Evolutionary conservation across 257 asterid genomes (phyloP).

Genomic region (Nicotiana sylvestris): DNA sequence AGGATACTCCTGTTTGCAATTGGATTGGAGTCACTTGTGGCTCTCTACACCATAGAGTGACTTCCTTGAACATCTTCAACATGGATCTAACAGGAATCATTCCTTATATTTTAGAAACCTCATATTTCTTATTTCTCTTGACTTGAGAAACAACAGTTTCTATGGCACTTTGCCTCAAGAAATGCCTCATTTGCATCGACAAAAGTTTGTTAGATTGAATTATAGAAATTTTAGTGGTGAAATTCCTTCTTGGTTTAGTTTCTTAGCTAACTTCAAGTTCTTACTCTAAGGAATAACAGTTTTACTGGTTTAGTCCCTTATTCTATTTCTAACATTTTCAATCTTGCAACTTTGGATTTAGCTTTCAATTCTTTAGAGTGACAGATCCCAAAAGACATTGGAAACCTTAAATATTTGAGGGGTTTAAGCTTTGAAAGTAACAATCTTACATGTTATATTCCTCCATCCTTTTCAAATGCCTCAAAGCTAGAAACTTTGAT

Average conservation of each 20-base stretch:
- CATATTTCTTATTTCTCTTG: conserved; percentile 11
- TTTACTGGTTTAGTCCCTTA: conserved; percentile 7
- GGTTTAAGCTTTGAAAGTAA: neutral
- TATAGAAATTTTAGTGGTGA: neutral
- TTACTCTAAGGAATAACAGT: neutral
- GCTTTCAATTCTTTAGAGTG: neutral
- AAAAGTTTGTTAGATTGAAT: neutral
- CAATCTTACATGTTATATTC: conserved; percentile 6
- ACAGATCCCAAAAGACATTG: neutral
- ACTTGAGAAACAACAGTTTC: conserved; percentile 3
- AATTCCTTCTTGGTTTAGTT: conserved; percentile 4
- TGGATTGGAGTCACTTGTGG: conserved; percentile 23
- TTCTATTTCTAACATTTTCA: neutral
- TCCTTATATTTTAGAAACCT: conserved; percentile 3
- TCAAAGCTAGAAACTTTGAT: neutral
- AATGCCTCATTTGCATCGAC: neutral
- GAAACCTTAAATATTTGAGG: neutral
- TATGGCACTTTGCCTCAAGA: conserved; percentile 1
- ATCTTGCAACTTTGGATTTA: conserved; percentile 1
- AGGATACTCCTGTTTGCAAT: conserved; percentile 4
- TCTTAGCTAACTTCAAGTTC: neutral
- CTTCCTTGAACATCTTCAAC: conserved; percentile 1
- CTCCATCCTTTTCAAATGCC: neutral
- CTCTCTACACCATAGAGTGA: neutral
- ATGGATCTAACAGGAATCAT: conserved; percentile 10